Evolutionary conservation across 257 asterid species (phyloP).

Genomic region (Nicotiana tomentosiformis): DNA sequence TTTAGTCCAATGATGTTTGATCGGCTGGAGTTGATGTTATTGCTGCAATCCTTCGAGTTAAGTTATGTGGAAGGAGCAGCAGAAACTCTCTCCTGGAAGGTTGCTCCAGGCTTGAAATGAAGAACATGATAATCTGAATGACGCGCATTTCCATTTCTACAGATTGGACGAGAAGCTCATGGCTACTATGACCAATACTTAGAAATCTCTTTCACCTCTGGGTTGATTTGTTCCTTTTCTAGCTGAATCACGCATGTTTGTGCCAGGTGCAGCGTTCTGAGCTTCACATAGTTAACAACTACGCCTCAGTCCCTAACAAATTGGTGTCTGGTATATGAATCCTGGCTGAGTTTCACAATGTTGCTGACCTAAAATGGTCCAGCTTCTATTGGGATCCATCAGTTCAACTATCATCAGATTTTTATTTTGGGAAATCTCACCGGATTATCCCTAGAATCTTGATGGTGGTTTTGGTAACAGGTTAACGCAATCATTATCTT

Average conservation of each 20-base stretch:
- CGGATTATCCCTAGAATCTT: not conserved
- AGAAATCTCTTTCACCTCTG: not conserved
- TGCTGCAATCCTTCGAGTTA: not conserved
- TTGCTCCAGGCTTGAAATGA: not conserved
- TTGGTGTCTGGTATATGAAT: no score
- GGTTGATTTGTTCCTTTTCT: not conserved
- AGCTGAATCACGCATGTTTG: not conserved
- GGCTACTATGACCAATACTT: not conserved
- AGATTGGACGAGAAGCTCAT: not conserved
- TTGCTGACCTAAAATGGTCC: not conserved
- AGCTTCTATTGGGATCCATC: not conserved
- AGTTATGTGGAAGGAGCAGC: not conserved
- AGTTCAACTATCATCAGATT: not conserved
- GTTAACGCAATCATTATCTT: not conserved
- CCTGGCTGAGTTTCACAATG: not conserved
- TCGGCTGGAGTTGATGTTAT: not conserved
- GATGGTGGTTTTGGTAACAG: not conserved
- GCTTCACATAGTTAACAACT: not conserved
- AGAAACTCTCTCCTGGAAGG: not conserved
- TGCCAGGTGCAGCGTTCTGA: not conserved
- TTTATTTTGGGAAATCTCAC: not conserved
- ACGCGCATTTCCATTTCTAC: not conserved
- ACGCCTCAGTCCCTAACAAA: no score
- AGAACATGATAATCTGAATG: slow-evolving; percentile 4
- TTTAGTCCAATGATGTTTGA: not conserved